Evolutionary conservation across 2,329 filamentous ascomycete genomes (phyloP).

Genomic region (Cercospora brassicicola): DNA sequence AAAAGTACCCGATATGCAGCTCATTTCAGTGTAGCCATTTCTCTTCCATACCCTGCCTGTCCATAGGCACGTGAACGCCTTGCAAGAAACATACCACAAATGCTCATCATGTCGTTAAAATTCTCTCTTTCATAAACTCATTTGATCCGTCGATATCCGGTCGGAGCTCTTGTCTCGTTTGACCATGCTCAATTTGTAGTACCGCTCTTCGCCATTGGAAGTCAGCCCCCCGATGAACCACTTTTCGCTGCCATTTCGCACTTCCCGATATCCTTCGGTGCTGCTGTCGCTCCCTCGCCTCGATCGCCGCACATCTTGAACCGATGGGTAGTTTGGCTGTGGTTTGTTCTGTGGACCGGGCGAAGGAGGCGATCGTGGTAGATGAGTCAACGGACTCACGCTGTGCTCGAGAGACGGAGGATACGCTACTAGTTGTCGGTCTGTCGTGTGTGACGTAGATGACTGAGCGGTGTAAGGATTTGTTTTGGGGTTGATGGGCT

Average conservation of each 20-base stretch:
- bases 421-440: conserved; percentile 44
- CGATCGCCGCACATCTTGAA: conserved; percentile 36
- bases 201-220: conserved; percentile 73
- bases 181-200: conserved; percentile 78
- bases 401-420: conserved; percentile 40
- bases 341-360: conserved; percentile 40
- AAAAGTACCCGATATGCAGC: background rate
- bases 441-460: conserved; percentile 38
- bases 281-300: conserved; percentile 72
- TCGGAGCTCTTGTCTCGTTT: conserved; percentile 71
- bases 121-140: conserved; percentile 62
- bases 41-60: background rate
- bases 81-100: background rate
- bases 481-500: conserved; percentile 52
- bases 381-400: conserved; percentile 41
- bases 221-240: conserved; percentile 81
- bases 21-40: background rate
- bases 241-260: conserved; percentile 70
- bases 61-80: background rate
- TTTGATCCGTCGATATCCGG: conserved; percentile 69
- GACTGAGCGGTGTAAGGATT: conserved; percentile 30
- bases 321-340: conserved; percentile 37
- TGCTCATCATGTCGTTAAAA: conserved; percentile 7
- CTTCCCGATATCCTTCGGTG: conserved; percentile 73
- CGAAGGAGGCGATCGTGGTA: conserved; percentile 40